Evolutionary conservation across 768 basidiomycete species (phyloP).

Genomic region (Tylopilus subfusipes): DNA sequence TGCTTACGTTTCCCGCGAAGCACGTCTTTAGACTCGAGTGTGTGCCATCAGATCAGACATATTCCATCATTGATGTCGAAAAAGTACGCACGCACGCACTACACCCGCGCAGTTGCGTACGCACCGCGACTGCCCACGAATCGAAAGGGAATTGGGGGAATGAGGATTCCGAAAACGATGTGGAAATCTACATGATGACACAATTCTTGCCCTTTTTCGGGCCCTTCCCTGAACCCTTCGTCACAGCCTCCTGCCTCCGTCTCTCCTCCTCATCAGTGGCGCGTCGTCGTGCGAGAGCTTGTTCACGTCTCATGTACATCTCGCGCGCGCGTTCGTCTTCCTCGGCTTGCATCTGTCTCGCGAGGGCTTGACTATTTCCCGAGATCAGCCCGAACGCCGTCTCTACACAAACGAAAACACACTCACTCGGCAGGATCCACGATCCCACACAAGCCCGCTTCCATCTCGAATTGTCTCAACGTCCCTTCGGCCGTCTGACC

Average conservation of each 20-base stretch:
- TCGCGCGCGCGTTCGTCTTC: slow-evolving; percentile 58
- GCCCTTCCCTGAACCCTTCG: slow-evolving; percentile 27
- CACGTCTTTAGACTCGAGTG: not conserved
- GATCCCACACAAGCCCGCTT: slow-evolving; percentile 34
- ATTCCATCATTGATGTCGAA: no score
- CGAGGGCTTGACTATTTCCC: slow-evolving; percentile 46
- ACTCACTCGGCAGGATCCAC: slow-evolving; percentile 63
- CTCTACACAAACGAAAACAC: not conserved
- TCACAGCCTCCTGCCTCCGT: slow-evolving; percentile 12
- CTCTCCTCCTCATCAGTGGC: slow-evolving; percentile 17
- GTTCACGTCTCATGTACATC: slow-evolving; percentile 33
- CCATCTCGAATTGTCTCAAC: slow-evolving; percentile 46
- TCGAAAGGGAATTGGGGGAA: no score
- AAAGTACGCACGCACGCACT: no score
- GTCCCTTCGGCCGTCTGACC: slow-evolving; percentile 66
- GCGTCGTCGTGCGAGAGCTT: slow-evolving; percentile 24
- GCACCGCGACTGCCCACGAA: not conserved
- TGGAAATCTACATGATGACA: slow-evolving; percentile 33
- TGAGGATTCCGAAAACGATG: not conserved
- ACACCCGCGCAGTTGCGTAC: not conserved
- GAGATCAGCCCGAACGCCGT: not conserved
- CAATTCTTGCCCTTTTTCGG: slow-evolving; percentile 48
- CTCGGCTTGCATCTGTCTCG: slow-evolving; percentile 74
- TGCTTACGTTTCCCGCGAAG: not conserved
- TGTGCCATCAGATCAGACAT: no score